phyloP scores from a whole-genome alignment of 2,329 filamentous ascomycete genomes.

The Fusarium denticulatum region DNA sequence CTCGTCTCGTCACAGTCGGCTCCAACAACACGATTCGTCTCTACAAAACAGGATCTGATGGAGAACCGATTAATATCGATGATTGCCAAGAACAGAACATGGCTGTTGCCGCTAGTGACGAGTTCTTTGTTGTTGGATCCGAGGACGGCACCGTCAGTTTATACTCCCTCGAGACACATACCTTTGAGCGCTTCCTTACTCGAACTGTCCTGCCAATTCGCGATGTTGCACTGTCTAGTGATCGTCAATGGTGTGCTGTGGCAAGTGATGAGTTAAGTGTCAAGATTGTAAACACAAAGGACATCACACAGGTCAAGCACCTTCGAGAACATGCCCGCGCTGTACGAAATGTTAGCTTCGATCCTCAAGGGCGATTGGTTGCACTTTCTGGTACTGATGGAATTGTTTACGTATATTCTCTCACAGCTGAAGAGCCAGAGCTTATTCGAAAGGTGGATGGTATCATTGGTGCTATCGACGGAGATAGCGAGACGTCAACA shows the following conservation, averaged over 20 bases:
- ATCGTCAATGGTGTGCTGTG: conserved; percentile 89
- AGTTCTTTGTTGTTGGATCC: conserved; percentile 87
- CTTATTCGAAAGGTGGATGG: conserved; percentile 87
- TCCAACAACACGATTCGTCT: conserved; percentile 93
- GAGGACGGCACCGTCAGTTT: conserved; percentile 97
- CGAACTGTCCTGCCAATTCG: conserved; percentile 87
- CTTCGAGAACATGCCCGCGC: conserved; percentile 85
- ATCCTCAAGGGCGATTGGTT: conserved; percentile 78
- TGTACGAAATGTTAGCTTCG: conserved; percentile 92
- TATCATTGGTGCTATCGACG: conserved; percentile 80
- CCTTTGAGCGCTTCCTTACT: conserved; percentile 83
- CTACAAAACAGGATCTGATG: conserved; percentile 90
- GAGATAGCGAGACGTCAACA: conserved; percentile 77
- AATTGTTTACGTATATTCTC: conserved; percentile 87
- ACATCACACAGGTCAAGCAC: conserved; percentile 79
- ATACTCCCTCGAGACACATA: conserved; percentile 80
- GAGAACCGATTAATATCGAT: conserved; percentile 91
- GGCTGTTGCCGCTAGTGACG: conserved; percentile 78
- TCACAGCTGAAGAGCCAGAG: conserved; percentile 80
- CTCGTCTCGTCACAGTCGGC: conserved; percentile 87
- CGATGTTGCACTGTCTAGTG: conserved; percentile 83
- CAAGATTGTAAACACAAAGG: conserved; percentile 84
- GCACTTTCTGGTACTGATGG: conserved; percentile 90
- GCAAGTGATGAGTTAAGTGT: conserved; percentile 96
- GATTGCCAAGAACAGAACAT: conserved; percentile 89